These are phyloP conservation scores for Heliosperma pusillum DNA, from an alignment of 148 eudicot genomes.

Conservation along the genomic window DNA sequence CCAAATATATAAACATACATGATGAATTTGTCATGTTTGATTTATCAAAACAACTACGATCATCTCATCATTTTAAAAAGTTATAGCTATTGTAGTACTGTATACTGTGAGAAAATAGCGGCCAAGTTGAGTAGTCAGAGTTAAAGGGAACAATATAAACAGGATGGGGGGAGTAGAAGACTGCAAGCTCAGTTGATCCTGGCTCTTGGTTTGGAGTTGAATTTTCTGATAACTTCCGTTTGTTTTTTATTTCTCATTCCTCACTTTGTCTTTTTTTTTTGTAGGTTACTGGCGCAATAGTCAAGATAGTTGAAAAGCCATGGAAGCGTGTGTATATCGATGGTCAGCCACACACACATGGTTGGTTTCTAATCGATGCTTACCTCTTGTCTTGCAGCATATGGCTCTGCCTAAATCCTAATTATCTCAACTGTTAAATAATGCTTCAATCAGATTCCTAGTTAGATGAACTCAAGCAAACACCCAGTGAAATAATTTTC, in stretches of 20 bases:
- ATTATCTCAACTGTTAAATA: background rate
- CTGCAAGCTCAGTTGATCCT: too few species aligned
- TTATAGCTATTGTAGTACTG: too few species aligned
- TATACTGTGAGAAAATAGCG: too few species aligned
- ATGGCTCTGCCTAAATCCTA: background rate
- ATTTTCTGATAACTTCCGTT: background rate
- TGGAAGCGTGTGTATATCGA: constrained; percentile 72
- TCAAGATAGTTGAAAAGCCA: constrained; percentile 84
- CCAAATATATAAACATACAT: too few species aligned
- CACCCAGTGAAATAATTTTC: too few species aligned
- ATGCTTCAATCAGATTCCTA: background rate
- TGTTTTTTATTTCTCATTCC: background rate
- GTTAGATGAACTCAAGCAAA: too few species aligned
- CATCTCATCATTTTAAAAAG: too few species aligned
- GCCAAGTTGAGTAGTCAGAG: too few species aligned
- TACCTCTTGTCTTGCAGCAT: background rate
- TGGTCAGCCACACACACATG: constrained; percentile 81
- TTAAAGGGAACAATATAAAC: too few species aligned
- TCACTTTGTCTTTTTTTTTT: constrained; percentile 6
- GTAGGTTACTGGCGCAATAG: constrained; percentile 76
- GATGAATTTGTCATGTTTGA: too few species aligned
- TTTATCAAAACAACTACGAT: too few species aligned
- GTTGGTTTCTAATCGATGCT: constrained; percentile 38
- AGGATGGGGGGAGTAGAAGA: too few species aligned
- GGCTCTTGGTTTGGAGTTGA: background rate